phyloP scores from a whole-genome alignment of 2,329 filamentous ascomycete genomes.

The Aaosphaeria arxii region DNA sequence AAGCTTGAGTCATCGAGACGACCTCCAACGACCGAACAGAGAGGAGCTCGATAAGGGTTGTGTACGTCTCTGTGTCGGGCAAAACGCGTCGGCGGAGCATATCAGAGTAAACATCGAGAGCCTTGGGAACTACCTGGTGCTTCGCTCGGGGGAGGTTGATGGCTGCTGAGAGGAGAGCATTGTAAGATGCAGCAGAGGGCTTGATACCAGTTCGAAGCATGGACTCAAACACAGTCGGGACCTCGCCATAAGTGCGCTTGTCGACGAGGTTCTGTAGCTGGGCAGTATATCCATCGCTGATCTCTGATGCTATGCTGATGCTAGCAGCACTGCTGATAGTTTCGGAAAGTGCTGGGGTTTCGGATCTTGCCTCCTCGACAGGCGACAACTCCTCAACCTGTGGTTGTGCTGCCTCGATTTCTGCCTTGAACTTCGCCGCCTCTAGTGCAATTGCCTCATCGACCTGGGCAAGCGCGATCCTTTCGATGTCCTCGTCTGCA shows the following conservation, averaged over 20 bases:
- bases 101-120: slow-evolving; percentile 90
- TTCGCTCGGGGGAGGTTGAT: slow-evolving; percentile 77
- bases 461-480: slow-evolving; percentile 70
- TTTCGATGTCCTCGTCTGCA: slow-evolving; percentile 41
- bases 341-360: slow-evolving; percentile 29
- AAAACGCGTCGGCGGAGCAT: slow-evolving; percentile 85
- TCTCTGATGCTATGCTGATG: slow-evolving; percentile 59
- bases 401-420: slow-evolving; percentile 38
- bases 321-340: slow-evolving; percentile 39
- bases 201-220: slow-evolving; percentile 80
- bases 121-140: slow-evolving; percentile 83
- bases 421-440: slow-evolving; percentile 60
- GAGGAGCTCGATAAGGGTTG: slow-evolving; percentile 79
- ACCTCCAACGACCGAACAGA: slow-evolving; percentile 79
- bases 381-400: slow-evolving; percentile 30
- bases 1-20: slow-evolving; percentile 64
- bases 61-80: slow-evolving; percentile 82
- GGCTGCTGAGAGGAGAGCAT: slow-evolving; percentile 80
- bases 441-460: slow-evolving; percentile 82
- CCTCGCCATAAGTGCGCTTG: slow-evolving; percentile 74
- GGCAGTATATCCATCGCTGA: slow-evolving; percentile 69
- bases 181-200: slow-evolving; percentile 85
- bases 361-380: slow-evolving; percentile 26
- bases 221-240: slow-evolving; percentile 85
- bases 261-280: slow-evolving; percentile 74